phyloP scores from a whole-genome alignment of 768 basidiomycete genomes.

The Tricholoma furcatifolium region DNA sequence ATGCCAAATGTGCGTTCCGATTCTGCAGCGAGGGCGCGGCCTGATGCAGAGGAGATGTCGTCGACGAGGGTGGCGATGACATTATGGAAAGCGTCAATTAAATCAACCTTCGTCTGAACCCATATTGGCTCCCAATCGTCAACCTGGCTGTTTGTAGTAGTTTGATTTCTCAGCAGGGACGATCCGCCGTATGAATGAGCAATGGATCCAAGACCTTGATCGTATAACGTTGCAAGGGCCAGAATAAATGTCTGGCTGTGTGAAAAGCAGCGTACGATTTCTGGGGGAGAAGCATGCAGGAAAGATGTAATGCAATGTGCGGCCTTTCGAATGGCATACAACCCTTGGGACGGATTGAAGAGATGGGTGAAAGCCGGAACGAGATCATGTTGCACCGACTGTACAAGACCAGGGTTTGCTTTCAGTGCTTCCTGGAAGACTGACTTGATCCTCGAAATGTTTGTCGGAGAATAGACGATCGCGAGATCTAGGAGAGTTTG shows the following conservation, averaged over 20 bases:
- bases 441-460: slow-evolving; percentile 41
- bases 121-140: slow-evolving; percentile 74
- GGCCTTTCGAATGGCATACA: slow-evolving; percentile 66
- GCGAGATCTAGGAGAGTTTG: slow-evolving; percentile 62
- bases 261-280: slow-evolving; percentile 51
- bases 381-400: slow-evolving; percentile 40
- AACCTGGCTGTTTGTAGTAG: slow-evolving; percentile 26
- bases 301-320: slow-evolving; percentile 55
- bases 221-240: slow-evolving; percentile 60
- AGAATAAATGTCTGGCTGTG: slow-evolving; percentile 51
- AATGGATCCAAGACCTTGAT: slow-evolving; percentile 51
- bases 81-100: slow-evolving; percentile 69
- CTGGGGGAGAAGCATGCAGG: slow-evolving; percentile 48
- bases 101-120: slow-evolving; percentile 70
- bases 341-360: slow-evolving; percentile 43
- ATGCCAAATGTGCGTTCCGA: slow-evolving; percentile 56
- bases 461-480: slow-evolving; percentile 49
- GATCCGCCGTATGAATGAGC: slow-evolving; percentile 64
- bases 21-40: slow-evolving; percentile 40
- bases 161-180: slow-evolving; percentile 25
- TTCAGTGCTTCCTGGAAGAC: slow-evolving; percentile 41
- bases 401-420: slow-evolving; percentile 30
- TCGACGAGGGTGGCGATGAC: slow-evolving; percentile 49
- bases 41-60: slow-evolving; percentile 44
- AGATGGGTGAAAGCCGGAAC: slow-evolving; percentile 59